Base-by-base conservation (phyloP, 345 rosid genomes). In the Aethionema arabicum region DNA sequence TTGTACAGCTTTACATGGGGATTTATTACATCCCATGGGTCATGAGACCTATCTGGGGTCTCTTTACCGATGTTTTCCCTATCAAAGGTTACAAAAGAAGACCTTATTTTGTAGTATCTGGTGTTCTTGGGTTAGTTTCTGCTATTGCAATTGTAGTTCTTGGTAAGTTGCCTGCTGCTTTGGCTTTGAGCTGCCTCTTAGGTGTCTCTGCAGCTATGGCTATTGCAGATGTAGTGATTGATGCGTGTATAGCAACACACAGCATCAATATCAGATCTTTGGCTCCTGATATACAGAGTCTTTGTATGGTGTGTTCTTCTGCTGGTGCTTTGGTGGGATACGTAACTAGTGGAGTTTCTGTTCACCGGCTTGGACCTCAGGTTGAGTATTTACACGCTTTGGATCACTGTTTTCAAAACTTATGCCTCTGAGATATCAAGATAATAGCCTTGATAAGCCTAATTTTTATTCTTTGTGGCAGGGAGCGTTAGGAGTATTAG, bases 201-300 rank as follows among this genome's bases (percentile, higher is more conserved):
- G 96, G 96, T 54, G 71, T 86, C 27, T 48, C 87, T 31, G 87
- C 87, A 8, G 83, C 81, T 21, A 42, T 89, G 78, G 96, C 96
- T 2, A 84, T 84, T 32, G 89, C 89, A n/a, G 91, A 89, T 56
- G 95, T 86, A 29, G 86, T 82, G 3, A 89, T 86, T 54, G 96
- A 89, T 74, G 96, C 96, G 8, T 84, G 96, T 77, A 81, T 89
- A 62, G 96, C 95, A 8, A 81, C 64, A 46, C 84, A 84, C 61
- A 86, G 91, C 33, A 86, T 89, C 41, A 77, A 76, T 74, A 58
- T 78, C 21, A 63, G 80, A 31, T 59, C 77, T 5, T 64, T 89
- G 63, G 91, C 95, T 9, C 80, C 96, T 13, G 96, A 89, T 71
- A 84, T 89, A 80, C 96, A 89, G 65, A 79, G 85, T 44, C 91